Conservation (phyloP, 2,329 filamentous ascomycete species). For the Aureobasidium musti region DNA sequence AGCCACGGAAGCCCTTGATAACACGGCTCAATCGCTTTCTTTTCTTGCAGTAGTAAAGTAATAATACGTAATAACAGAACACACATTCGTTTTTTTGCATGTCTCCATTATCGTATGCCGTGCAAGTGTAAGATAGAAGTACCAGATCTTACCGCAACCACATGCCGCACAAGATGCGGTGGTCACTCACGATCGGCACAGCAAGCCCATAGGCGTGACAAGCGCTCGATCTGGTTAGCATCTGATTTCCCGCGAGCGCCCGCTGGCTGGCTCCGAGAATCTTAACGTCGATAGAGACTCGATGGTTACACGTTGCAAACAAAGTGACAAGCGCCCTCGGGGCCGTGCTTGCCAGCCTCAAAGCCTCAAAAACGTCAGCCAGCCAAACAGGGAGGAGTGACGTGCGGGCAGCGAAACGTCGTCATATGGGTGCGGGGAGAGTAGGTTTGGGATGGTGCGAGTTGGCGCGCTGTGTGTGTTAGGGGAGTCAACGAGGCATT, state of each 20-base stretch:
- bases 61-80: slow-evolving; percentile 24
- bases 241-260: slow-evolving; percentile 16
- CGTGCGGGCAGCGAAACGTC: neutral
- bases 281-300: neutral
- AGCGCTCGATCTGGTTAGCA: slow-evolving; percentile 24
- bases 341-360: neutral
- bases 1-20: neutral
- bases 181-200: slow-evolving; percentile 20
- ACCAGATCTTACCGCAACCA: neutral
- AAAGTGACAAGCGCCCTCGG: neutral
- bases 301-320: neutral
- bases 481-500: slow-evolving; percentile 17
- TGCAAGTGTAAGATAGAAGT: neutral
- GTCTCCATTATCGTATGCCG: neutral
- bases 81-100: neutral
- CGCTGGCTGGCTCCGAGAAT: neutral
- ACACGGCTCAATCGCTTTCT: neutral
- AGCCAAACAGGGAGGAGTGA: neutral
- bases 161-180: slow-evolving; percentile 9
- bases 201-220: slow-evolving; percentile 16
- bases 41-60: slow-evolving; percentile 1
- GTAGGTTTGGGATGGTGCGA: neutral
- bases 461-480: neutral
- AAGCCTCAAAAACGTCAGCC: slow-evolving; percentile 4
- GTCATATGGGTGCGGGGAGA: slow-evolving; percentile 20